Evolutionary conservation across 352 stramenopile species (phyloP), one percentile per base, ranked within the genome.

Genomic region (Phytophthora citrophthora): DNA sequence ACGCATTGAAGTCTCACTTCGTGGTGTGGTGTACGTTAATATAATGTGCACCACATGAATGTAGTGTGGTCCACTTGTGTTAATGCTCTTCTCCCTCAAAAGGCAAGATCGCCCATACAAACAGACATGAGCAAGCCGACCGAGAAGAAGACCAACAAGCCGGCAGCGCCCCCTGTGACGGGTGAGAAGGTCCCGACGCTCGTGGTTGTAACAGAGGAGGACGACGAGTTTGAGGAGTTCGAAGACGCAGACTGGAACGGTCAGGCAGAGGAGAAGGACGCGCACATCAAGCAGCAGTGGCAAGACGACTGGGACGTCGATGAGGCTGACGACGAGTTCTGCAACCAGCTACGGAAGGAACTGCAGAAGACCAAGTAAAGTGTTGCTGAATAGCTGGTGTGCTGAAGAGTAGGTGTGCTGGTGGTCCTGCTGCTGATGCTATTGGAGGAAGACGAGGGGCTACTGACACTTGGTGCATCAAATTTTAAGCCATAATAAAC

Each of bases 271-370:
- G 88, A 96, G 73, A 87, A 90, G 62, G 86, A 93, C 41, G 77
- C 72, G 47, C 79, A 91, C 54, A 80, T 95, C 44, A 95, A 95
- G 68, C 86, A 96, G 79, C 88, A 96, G 67, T 97, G 90, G 90
- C 90, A 97, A 77, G 90, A 97, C 71, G 90, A 97, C 73, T 97
- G 90, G 90, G 90, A 97, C 64, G 88, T 96, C 38, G 90, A 97
- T 48, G 88, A 96, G 61, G 88, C 88, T n/a, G 90, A 96, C 66
- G 89, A 96, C 73, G 90, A 96, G 64, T 97, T 97, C 61, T 97
- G 90, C 81, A 94, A 96, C 79, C 90, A 96, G 66, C 70, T 97
- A 65, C 86, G 90, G 51, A 90, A 91, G 69, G 88, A 97, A 61
- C 76, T 97, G 46, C 78, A 93, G 61, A 95, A 96, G 77, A 78